Conservation (phyloP, 2,329 filamentous ascomycete species). For the Colletotrichum salicis region DNA sequence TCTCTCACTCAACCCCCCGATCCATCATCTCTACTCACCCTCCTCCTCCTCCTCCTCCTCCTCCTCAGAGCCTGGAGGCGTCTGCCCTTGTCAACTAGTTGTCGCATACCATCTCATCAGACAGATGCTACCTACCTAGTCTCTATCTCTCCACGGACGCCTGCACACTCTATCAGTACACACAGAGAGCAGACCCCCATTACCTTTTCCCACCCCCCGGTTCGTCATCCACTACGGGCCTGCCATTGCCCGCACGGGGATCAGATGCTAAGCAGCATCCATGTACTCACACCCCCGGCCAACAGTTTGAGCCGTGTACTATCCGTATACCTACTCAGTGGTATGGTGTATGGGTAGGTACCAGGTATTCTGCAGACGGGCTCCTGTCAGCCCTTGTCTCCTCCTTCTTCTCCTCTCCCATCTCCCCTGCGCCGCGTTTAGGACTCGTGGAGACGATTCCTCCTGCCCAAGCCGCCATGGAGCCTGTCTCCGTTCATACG, state of each 20-base stretch:
- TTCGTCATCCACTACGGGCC: conserved; percentile 5
- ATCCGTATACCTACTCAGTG: not conserved
- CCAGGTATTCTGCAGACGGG: not conserved
- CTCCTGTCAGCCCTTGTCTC: conserved; percentile 41
- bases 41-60: not conserved
- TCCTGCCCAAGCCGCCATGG: conserved; percentile 35
- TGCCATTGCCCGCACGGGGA: conserved; percentile 15
- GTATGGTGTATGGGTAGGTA: not conserved
- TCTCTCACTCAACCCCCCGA: not conserved
- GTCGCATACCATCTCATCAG: conserved; percentile 23
- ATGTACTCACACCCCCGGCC: conserved; percentile 11
- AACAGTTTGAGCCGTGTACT: conserved; percentile 20
- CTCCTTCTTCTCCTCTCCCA: conserved; percentile 35
- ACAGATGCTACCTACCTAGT: conserved; percentile 5
- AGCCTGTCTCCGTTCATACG: conserved; percentile 38
- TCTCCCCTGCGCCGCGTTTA: conserved; percentile 52
- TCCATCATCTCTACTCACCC: not conserved
- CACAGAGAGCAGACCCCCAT: not conserved
- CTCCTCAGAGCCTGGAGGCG: not conserved
- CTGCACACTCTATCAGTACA: not conserved
- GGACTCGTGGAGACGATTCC: conserved; percentile 50
- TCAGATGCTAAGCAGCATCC: conserved; percentile 27
- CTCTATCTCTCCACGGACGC: not conserved
- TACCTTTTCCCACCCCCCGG: not conserved
- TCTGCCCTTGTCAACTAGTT: conserved; percentile 8